Percentiles rank a stretch among this genome's conserved stretches.
These are phyloP conservation scores for Cytospora piceicola DNA, from an alignment of 2,329 filamentous ascomycete species.

Conservation along the genomic window DNA sequence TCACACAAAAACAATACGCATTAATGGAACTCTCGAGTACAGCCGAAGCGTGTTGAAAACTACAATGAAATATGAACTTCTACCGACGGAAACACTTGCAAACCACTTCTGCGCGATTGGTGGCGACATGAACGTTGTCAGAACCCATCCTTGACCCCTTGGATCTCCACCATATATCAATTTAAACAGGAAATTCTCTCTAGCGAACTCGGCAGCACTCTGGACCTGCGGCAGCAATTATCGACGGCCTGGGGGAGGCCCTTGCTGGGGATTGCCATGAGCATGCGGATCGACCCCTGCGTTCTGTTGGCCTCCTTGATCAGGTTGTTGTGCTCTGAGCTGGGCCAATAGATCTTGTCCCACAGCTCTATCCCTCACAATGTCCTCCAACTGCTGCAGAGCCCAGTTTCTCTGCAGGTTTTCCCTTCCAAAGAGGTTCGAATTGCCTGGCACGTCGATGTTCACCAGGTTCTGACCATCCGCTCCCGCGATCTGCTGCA, in stretches of 20 bases:
- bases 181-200: background rate
- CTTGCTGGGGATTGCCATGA: background rate
- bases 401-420: slow-evolving; percentile 7
- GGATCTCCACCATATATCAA: background rate
- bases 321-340: background rate
- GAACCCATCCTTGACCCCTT: background rate
- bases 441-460: slow-evolving; percentile 6
- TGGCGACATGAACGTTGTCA: background rate
- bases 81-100: background rate
- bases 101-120: background rate
- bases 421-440: slow-evolving; percentile 8
- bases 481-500: slow-evolving; percentile 14
- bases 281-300: background rate
- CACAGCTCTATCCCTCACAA: slow-evolving; percentile 15
- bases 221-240: background rate
- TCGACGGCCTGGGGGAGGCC: background rate
- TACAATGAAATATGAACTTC: background rate
- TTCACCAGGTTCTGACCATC: slow-evolving; percentile 5
- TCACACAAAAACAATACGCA: background rate
- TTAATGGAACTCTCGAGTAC: background rate
- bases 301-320: background rate
- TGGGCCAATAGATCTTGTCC: slow-evolving; percentile 1
- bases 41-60: background rate
- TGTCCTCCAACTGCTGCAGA: slow-evolving; percentile 11
- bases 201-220: background rate